Evolutionary conservation across 75 land plant genomes (phyloP), one percentile per base, ranked within the genome.

Genomic region (Sequoiadendron giganteum): DNA sequence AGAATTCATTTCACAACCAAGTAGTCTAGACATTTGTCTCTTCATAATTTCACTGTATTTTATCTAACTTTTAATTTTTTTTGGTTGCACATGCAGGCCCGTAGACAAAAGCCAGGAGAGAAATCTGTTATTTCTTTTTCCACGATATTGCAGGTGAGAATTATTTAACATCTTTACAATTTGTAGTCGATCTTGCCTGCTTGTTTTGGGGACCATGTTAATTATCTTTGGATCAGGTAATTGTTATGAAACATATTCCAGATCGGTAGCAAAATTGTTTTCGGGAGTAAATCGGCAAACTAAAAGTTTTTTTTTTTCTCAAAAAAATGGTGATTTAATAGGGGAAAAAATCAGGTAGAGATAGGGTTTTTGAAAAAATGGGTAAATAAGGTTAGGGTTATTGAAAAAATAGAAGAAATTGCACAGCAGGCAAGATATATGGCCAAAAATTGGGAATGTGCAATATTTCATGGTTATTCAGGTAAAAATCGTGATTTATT

Each of bases 21-120:
- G 15, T 82, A 82, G 47, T 3, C n/a, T 2, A 19, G 18, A 39
- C 21, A 39, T 79, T 3, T 25, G 5, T 1, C 43, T 39, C 21
- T 78, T 78, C 9, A 6, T 10, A 82, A 43, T 82, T 82, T 82
- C 11, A 9, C 30, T 43, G 25, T n/a, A n/a, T n/a, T n/a, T n/a
- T 25, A 21, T 43, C 84, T n/a, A 45, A 8, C 45, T 82, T 45
- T 0, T 28, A 43, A 25, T 28, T 0, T 25, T 43, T 43, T 43
- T 80, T 85, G 77, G 49, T 78, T 86, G 47, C 6, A 65, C 56
- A 40, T 85, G 88, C 92, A 98, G 99, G 94, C 92, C 76, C 91
- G 97, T 85, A 90, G 85, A 18, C 97, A 95, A 89, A 93, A 95
- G 68, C 93, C 93, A 84, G 99, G 99, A 87, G 99, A 98, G 86